Evolutionary conservation across 139 green algal species (phyloP).

Genomic region (Trebouxia sp.): DNA sequence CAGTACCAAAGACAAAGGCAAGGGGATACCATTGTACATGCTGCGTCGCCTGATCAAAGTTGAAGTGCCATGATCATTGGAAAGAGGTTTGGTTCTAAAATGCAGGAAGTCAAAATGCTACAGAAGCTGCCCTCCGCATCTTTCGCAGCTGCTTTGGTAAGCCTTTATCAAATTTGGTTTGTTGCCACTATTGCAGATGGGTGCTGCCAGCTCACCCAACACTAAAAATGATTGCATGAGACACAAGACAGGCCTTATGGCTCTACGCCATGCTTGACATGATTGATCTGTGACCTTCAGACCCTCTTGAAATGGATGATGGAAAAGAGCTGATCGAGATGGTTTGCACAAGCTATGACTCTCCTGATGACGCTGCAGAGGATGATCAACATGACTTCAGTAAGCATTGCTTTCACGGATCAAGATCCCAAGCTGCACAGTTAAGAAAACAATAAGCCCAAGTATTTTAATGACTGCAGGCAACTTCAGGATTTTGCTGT

Average conservation of each 20-base stretch:
- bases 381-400: slow-evolving; percentile 58
- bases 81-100: neutral
- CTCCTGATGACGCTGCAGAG: slow-evolving; percentile 29
- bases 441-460: no score
- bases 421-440: no score
- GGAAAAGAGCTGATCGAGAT: slow-evolving; percentile 70
- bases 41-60: no score
- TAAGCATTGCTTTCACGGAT: slow-evolving; percentile 31
- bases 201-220: no score
- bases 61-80: neutral
- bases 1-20: neutral
- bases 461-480: slow-evolving; percentile 38
- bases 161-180: neutral
- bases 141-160: slow-evolving; percentile 59
- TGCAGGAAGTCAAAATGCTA: slow-evolving; percentile 43
- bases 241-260: neutral
- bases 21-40: no score
- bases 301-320: slow-evolving; percentile 60
- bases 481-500: slow-evolving; percentile 57
- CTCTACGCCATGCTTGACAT: neutral
- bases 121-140: slow-evolving; percentile 49
- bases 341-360: slow-evolving; percentile 64
- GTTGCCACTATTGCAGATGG: neutral
- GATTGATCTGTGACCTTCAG: slow-evolving; percentile 42
- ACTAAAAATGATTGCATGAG: neutral